Percentiles rank a stretch among this genome's conserved stretches.
phyloP scores from a whole-genome alignment of 1,284 basidiomycete species.

The Sphagnurus paluster region DNA sequence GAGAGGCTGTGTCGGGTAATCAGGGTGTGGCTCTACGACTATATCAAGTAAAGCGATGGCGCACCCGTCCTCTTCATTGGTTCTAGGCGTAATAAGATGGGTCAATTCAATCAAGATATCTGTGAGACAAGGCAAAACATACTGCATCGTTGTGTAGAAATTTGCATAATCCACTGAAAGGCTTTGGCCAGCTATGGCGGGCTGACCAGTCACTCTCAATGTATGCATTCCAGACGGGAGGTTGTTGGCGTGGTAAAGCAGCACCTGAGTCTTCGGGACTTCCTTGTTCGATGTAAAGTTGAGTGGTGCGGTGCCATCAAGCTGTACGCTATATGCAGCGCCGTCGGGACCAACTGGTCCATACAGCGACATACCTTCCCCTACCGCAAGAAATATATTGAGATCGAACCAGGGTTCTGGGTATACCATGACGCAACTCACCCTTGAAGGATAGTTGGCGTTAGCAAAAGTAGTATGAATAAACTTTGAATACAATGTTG shows the following conservation, averaged over 20 bases:
- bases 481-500: not conserved
- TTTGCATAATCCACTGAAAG: constrained; percentile 40
- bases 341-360: constrained; percentile 39
- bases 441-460: constrained; percentile 1
- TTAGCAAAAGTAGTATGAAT: not conserved
- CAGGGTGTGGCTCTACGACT: not conserved
- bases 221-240: constrained; percentile 32
- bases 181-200: constrained; percentile 21
- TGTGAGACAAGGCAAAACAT: no score
- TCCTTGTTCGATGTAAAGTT: constrained; percentile 32
- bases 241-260: constrained; percentile 38
- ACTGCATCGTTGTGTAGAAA: constrained; percentile 31
- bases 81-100: no score
- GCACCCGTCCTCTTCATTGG: not conserved
- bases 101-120: no score
- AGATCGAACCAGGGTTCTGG: not conserved
- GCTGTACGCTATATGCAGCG: constrained; percentile 34
- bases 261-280: constrained; percentile 32
- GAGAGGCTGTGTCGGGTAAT: constrained; percentile 8
- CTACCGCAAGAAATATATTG: constrained; percentile 15
- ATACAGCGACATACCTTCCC: constrained; percentile 38
- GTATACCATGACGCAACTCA: not conserved
- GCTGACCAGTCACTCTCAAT: constrained; percentile 27
- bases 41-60: not conserved
- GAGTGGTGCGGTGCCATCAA: constrained; percentile 29